phyloP scores from a whole-genome alignment of 2,329 filamentous ascomycete genomes.

The Leptographium flavum region DNA sequence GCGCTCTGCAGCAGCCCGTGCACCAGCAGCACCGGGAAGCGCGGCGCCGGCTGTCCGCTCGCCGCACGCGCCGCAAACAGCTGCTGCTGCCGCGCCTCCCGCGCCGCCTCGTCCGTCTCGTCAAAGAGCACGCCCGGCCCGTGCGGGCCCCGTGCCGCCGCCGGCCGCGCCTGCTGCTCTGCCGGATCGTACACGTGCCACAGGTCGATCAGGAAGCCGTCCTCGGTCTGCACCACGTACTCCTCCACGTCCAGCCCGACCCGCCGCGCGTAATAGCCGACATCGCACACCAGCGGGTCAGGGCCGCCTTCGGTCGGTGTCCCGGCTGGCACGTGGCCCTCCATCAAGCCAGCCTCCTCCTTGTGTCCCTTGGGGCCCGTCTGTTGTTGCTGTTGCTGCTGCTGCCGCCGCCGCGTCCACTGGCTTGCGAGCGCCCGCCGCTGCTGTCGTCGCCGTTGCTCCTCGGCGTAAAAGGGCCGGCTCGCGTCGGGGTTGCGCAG shows the following conservation, averaged over 20 bases:
- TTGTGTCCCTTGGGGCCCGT: constrained; percentile 1
- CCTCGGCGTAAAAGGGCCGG: constrained; percentile 62
- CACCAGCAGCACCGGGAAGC: constrained; percentile 75
- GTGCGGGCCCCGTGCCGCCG: constrained; percentile 34
- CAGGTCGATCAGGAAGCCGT: constrained; percentile 78
- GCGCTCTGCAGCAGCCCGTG: constrained; percentile 80
- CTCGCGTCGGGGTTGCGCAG: constrained; percentile 43
- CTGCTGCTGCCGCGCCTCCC: constrained; percentile 2
- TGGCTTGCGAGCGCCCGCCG: constrained; percentile 42
- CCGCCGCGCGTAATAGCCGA: constrained; percentile 72
- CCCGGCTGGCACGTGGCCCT: constrained; percentile 37
- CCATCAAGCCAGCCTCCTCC: constrained; percentile 21
- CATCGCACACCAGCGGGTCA: constrained; percentile 65
- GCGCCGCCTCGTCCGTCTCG: constrained; percentile 15
- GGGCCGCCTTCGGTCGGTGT: constrained; percentile 65
- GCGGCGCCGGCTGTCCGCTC: constrained; percentile 23
- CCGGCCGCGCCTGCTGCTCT: constrained; percentile 43
- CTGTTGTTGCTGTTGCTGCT: not conserved
- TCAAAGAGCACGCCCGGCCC: constrained; percentile 49
- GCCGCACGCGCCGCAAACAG: constrained; percentile 13
- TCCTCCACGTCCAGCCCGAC: constrained; percentile 78
- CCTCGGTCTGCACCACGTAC: constrained; percentile 79
- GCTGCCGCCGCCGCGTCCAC: constrained; percentile 38
- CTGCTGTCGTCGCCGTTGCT: constrained; percentile 40
- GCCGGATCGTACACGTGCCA: constrained; percentile 83